Evolutionary conservation across 331 rosid genomes (phyloP).

Genomic region (Telfairia occidentalis): DNA sequence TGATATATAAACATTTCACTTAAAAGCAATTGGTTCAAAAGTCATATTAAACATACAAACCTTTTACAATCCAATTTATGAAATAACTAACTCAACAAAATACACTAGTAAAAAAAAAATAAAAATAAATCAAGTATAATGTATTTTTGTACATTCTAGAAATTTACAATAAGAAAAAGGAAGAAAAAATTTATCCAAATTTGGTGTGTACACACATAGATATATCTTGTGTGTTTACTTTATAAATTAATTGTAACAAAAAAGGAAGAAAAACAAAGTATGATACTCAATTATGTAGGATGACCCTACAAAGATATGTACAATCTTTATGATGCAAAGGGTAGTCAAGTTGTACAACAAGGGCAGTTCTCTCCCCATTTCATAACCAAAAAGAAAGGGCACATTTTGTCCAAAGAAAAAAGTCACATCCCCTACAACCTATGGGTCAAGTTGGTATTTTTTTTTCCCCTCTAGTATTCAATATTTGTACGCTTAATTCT

Average conservation of each 20-base stretch:
- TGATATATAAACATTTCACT: too few relatives aligned
- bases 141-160: too few relatives aligned
- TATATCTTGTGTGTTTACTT: neutral
- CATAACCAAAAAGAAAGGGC: neutral
- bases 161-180: too few relatives aligned
- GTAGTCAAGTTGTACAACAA: constrained; percentile 3
- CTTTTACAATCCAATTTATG: too few relatives aligned
- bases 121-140: too few relatives aligned
- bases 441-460: neutral
- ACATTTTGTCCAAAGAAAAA: neutral
- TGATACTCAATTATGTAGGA: neutral
- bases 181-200: too few relatives aligned
- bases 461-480: neutral
- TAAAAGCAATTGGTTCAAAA: too few relatives aligned
- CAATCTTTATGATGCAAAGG: constrained; percentile 3
- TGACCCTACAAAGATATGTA: neutral
- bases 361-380: constrained; percentile 2
- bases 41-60: too few relatives aligned
- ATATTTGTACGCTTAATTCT: neutral
- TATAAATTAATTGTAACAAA: neutral
- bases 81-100: too few relatives aligned
- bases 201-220: too few relatives aligned
- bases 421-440: neutral
- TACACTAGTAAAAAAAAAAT: too few relatives aligned
- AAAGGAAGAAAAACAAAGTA: neutral